A percentile compares a stretch with the other conserved stretches of the same genome.
phyloP scores from a whole-genome alignment of 345 rosid genomes.

The Citrus hindsii region DNA sequence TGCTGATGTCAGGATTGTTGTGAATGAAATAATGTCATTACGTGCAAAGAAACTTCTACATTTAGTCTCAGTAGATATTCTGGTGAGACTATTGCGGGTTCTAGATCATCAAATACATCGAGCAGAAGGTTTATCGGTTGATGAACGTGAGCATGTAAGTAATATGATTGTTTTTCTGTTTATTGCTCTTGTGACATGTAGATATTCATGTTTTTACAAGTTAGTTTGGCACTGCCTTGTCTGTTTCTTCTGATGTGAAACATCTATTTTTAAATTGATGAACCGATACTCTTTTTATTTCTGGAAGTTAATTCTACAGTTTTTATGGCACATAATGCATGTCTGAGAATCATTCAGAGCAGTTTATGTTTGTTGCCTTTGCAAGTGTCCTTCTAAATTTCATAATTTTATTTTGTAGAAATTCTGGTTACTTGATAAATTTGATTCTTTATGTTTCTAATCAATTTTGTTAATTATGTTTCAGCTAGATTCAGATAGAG shows the following conservation, averaged over 20 bases:
- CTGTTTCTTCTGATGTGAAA: neutral
- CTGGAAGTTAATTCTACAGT: neutral
- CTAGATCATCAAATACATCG: conserved; percentile 97
- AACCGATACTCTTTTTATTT: neutral
- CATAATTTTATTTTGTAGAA: neutral
- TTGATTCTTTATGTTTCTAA: conserved; percentile 4
- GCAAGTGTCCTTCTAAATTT: neutral
- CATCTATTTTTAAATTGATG: neutral
- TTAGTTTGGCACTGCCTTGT: neutral
- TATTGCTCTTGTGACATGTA: neutral
- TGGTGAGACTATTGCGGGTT: conserved; percentile 61
- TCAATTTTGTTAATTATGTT: conserved; percentile 22
- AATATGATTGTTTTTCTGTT: conserved; percentile 3
- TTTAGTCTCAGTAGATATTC: conserved; percentile 80
- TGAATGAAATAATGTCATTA: conserved; percentile 69
- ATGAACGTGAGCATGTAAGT: conserved; percentile 73
- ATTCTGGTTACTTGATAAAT: neutral
- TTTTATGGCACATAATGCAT: neutral
- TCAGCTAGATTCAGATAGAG: conserved; percentile 80
- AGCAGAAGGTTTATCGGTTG: conserved; percentile 87
- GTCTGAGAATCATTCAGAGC: neutral
- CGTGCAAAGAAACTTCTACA: conserved; percentile 81
- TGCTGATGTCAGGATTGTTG: conserved; percentile 67
- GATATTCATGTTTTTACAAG: neutral
- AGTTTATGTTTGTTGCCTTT: neutral